Conservation (phyloP, 805 yeast species). For the Candida endomychidarum region DNA sequence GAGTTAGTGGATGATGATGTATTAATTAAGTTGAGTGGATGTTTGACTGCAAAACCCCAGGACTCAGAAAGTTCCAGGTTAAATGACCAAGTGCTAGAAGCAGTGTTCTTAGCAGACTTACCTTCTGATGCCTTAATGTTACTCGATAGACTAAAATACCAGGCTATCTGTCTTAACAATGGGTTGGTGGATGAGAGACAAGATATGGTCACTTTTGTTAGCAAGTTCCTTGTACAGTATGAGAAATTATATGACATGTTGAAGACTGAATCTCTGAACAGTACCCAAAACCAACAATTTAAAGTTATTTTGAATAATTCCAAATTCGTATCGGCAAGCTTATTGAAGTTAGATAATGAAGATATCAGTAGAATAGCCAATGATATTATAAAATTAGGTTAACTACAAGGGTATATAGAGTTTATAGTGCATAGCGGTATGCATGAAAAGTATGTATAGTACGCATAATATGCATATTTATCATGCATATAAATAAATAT, state of each 20-base stretch:
- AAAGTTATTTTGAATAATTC: constrained; percentile 29
- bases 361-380: constrained; percentile 8
- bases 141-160: constrained; percentile 14
- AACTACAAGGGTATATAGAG: no score
- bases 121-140: constrained; percentile 12
- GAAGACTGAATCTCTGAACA: constrained; percentile 7
- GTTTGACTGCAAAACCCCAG: no score
- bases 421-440: no score
- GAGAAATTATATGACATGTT: constrained; percentile 12
- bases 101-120: constrained; percentile 11
- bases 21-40: constrained; percentile 7
- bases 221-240: constrained; percentile 11
- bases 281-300: constrained; percentile 9
- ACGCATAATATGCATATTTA: no score
- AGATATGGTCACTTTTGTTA: constrained; percentile 1
- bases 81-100: constrained; percentile 9
- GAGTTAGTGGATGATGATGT: constrained; percentile 20
- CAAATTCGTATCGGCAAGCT: constrained; percentile 28
- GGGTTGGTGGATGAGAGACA: not conserved
- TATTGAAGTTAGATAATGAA: constrained; percentile 6
- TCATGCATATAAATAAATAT: no score
- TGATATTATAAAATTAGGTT: constrained; percentile 6
- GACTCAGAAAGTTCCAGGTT: no score
- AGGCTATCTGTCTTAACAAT: constrained; percentile 11
- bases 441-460: no score